Conservation (phyloP, 306 rosid genomes). For the Prosopis cineraria region DNA sequence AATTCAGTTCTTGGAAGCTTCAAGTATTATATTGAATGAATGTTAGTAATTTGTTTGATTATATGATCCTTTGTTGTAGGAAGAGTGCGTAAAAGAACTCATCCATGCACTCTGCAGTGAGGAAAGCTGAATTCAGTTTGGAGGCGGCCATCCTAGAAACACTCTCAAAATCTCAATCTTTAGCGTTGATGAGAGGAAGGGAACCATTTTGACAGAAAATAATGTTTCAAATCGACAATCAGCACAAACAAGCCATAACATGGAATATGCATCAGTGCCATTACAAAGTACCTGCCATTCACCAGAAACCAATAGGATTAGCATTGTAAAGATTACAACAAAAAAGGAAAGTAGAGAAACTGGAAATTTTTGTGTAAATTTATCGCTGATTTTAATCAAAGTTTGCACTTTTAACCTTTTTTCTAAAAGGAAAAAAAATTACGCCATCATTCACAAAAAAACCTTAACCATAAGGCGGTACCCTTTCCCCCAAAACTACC, state of each 20-base stretch:
- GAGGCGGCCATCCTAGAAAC: background rate
- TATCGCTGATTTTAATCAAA: background rate
- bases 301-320: slow-evolving; percentile 14
- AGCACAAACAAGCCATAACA: slow-evolving; percentile 50
- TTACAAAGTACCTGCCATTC: slow-evolving; percentile 46
- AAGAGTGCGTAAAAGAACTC: background rate
- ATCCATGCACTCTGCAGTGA: background rate
- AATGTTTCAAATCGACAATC: slow-evolving; percentile 39
- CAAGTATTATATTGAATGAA: background rate
- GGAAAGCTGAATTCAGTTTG: slow-evolving; percentile 5
- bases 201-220: slow-evolving; percentile 46
- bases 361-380: background rate
- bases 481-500: background rate
- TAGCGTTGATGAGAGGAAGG: slow-evolving; percentile 43
- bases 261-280: slow-evolving; percentile 52
- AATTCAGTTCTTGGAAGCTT: slow-evolving; percentile 11
- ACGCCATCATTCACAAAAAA: background rate
- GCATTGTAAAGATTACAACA: background rate
- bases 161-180: slow-evolving; percentile 21
- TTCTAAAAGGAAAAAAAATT: background rate
- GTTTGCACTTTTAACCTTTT: background rate
- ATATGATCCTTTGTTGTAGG: background rate
- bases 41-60: background rate
- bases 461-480: slow-evolving; percentile 7
- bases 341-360: background rate